Percentiles rank a stretch among this genome's conserved stretches.
Evolutionary conservation across 441 rosid genomes (phyloP).

Genomic region (Breynia disticha): DNA sequence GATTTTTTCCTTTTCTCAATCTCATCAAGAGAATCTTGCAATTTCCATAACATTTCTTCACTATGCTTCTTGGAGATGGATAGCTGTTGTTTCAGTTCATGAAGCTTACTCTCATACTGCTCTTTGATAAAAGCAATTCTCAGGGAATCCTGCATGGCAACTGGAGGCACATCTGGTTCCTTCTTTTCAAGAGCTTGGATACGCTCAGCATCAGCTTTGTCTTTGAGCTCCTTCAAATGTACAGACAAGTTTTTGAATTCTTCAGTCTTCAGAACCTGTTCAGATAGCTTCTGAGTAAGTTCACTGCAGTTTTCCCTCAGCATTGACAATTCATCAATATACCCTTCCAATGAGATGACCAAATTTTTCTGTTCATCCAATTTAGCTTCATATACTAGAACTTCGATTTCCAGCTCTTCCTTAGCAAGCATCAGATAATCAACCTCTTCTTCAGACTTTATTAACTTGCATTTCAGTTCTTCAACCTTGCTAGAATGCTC

Average conservation of each 20-base stretch:
- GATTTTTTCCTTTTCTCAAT: slow-evolving; percentile 64
- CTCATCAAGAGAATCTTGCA: slow-evolving; percentile 90
- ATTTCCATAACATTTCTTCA: slow-evolving; percentile 83
- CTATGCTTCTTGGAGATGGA: slow-evolving; percentile 79
- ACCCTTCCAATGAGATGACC: slow-evolving; percentile 26
- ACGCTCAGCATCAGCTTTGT: slow-evolving; percentile 69
- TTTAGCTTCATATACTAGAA: slow-evolving; percentile 44
- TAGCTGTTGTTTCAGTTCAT: slow-evolving; percentile 79
- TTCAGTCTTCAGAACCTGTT: slow-evolving; percentile 79
- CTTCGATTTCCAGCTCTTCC: slow-evolving; percentile 51
- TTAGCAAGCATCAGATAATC: slow-evolving; percentile 47
- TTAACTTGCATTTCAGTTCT: slow-evolving; percentile 37
- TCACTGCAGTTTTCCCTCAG: slow-evolving; percentile 45
- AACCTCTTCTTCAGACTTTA: slow-evolving; percentile 44
- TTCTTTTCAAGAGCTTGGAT: slow-evolving; percentile 48
- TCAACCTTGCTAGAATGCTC: slow-evolving; percentile 40
- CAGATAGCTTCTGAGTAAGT: slow-evolving; percentile 64
- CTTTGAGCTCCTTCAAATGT: slow-evolving; percentile 88
- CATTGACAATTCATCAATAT: slow-evolving; percentile 29
- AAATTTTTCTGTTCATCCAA: slow-evolving; percentile 42
- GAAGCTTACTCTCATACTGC: slow-evolving; percentile 76
- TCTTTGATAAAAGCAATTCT: slow-evolving; percentile 97
- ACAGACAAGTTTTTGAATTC: slow-evolving; percentile 75
- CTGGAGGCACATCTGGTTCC: slow-evolving; percentile 44
- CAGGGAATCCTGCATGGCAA: slow-evolving; percentile 77